Evolutionary conservation across 1,284 basidiomycete species (phyloP).

Genomic region (Pisolithus thermaeus): DNA sequence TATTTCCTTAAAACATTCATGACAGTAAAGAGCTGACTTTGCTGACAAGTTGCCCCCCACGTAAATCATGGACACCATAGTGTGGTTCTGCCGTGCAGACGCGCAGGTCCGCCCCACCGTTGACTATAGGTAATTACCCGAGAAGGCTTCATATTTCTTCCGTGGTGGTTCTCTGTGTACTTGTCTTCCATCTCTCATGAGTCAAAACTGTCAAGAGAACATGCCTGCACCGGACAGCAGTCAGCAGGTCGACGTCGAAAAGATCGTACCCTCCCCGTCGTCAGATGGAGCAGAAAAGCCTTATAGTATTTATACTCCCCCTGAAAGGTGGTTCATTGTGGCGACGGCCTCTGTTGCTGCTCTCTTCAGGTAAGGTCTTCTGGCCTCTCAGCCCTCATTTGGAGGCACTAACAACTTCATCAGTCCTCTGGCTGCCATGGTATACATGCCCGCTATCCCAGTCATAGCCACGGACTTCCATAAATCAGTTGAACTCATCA

Average conservation of each 20-base stretch:
- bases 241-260: neutral
- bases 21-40: too few relatives aligned
- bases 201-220: neutral
- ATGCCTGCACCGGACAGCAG: neutral
- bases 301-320: constrained; percentile 48
- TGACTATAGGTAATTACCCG: too few relatives aligned
- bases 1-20: too few relatives aligned
- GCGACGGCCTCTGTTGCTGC: constrained; percentile 49
- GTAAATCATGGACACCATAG: too few relatives aligned
- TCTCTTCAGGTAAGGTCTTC: constrained; percentile 48
- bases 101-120: too few relatives aligned
- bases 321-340: constrained; percentile 68
- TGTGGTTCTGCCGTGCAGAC: too few relatives aligned
- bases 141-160: too few relatives aligned
- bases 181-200: neutral
- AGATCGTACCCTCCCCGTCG: neutral
- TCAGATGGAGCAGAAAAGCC: constrained; percentile 18
- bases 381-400: neutral
- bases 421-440: constrained; percentile 69
- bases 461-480: constrained; percentile 55
- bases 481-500: constrained; percentile 62
- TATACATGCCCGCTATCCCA: constrained; percentile 77
- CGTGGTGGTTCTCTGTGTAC: too few relatives aligned
- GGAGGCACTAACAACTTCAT: neutral
- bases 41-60: too few relatives aligned